A percentile compares a stretch with the other conserved stretches of the same genome.
phyloP scores from a whole-genome alignment of 441 rosid genomes.

The Pelargonium australe region DNA sequence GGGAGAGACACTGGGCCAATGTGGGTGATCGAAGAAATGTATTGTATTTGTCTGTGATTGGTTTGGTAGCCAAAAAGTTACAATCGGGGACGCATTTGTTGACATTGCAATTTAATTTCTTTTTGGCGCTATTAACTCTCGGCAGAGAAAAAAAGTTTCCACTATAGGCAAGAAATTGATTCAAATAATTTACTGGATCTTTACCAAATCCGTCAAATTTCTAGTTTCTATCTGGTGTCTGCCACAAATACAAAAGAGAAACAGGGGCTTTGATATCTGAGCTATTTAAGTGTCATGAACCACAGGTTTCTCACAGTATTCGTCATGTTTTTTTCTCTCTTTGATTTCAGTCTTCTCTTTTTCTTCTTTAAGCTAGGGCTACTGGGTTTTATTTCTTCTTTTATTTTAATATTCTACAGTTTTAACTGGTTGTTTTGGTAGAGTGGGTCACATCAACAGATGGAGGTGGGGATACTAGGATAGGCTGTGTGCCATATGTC shows the following conservation, averaged over 20 bases:
- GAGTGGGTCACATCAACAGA: conserved; percentile 98
- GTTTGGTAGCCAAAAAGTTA: neutral
- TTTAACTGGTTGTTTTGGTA: conserved; percentile 58
- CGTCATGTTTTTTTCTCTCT: conserved; percentile 23
- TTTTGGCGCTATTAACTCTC: conserved; percentile 23
- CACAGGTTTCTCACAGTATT: conserved; percentile 35
- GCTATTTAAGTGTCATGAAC: conserved; percentile 20
- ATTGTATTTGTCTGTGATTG: conserved; percentile 11
- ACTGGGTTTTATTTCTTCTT: neutral
- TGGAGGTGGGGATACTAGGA: conserved; percentile 35
- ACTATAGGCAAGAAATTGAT: conserved; percentile 25
- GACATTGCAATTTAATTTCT: neutral
- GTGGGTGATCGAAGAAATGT: neutral
- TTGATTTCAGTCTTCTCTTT: neutral
- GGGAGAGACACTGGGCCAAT: neutral
- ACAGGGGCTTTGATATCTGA: conserved; percentile 32
- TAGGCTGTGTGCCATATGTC: conserved; percentile 39
- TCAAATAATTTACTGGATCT: conserved; percentile 17
- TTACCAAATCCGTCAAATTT: conserved; percentile 25
- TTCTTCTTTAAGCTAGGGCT: conserved; percentile 16
- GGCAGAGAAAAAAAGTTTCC: conserved; percentile 17
- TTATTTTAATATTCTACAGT: conserved; percentile 29
- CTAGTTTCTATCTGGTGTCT: conserved; percentile 9
- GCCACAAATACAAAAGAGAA: conserved; percentile 21
- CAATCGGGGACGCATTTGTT: conserved; percentile 2